Evolutionary conservation across 1,284 basidiomycete species (phyloP).

Genomic region (Pseudozyma flocculosa): DNA sequence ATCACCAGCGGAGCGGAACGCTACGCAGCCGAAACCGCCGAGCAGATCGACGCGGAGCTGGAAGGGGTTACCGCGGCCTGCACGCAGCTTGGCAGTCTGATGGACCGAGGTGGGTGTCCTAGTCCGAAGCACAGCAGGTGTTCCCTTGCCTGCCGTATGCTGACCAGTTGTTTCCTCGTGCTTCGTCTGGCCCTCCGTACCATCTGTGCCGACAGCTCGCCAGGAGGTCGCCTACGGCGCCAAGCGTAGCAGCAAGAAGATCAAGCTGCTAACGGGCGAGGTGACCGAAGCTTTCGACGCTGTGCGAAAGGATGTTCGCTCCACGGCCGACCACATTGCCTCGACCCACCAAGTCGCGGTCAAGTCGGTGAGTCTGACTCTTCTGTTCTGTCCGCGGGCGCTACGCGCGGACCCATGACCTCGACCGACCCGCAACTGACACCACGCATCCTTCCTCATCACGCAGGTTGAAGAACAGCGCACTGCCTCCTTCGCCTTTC

Average conservation of each 20-base stretch:
- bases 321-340: constrained; percentile 6
- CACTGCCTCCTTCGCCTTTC: background rate
- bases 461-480: background rate
- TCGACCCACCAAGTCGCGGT: background rate
- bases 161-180: too few species aligned
- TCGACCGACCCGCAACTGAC: too few species aligned
- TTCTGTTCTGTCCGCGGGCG: too few species aligned
- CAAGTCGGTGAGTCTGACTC: background rate
- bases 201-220: background rate
- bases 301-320: constrained; percentile 2
- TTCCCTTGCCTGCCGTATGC: too few species aligned
- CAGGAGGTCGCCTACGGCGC: constrained; percentile 19
- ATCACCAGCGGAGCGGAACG: background rate
- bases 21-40: background rate
- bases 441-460: background rate
- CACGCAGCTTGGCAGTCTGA: background rate
- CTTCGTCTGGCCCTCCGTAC: too few species aligned
- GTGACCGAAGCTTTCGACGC: constrained; percentile 21
- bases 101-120: background rate
- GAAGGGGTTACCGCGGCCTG: background rate
- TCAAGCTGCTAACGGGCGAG: constrained; percentile 25
- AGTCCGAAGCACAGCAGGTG: too few species aligned
- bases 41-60: background rate
- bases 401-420: too few species aligned
- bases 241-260: constrained; percentile 20